phyloP scores from a whole-genome alignment of 2,329 filamentous ascomycete species.

The Epichloe sibirici region DNA sequence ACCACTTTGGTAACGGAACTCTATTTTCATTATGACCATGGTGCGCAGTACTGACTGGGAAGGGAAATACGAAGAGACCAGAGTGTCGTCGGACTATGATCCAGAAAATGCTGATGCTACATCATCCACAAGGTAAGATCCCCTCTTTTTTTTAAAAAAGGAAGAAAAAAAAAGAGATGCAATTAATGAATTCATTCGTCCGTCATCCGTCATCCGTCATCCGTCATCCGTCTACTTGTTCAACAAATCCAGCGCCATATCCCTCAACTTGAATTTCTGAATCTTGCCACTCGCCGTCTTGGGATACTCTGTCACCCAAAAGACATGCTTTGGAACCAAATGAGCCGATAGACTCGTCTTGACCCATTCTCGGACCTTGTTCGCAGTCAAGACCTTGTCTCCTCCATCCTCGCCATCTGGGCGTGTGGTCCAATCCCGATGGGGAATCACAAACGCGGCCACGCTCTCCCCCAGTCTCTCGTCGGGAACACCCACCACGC shows the following conservation, averaged over 20 bases:
- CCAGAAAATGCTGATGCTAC: too few relatives aligned
- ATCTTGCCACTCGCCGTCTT: constrained; percentile 97
- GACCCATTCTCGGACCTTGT: constrained; percentile 62
- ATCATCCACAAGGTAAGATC: too few relatives aligned
- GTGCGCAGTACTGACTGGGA: too few relatives aligned
- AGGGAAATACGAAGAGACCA: too few relatives aligned
- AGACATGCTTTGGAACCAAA: constrained; percentile 81
- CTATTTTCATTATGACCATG: too few relatives aligned
- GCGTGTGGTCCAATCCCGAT: constrained; percentile 15
- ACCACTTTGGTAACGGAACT: too few relatives aligned
- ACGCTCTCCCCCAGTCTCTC: constrained; percentile 82
- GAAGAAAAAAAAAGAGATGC: too few relatives aligned
- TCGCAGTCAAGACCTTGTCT: constrained; percentile 31
- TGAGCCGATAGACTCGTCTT: constrained; percentile 54
- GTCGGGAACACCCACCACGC: constrained; percentile 75
- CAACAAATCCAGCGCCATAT: constrained; percentile 39
- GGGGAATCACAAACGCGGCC: constrained; percentile 64
- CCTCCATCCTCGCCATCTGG: constrained; percentile 15
- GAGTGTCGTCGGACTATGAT: too few relatives aligned
- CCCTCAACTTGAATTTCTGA: constrained; percentile 79
- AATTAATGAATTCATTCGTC: not conserved
- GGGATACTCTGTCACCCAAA: constrained; percentile 73
- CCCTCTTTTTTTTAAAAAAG: not conserved
- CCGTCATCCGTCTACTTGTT: not conserved
- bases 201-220: too few relatives aligned